Percentiles rank a stretch among this genome's conserved stretches.
phyloP scores from a whole-genome alignment of 139 green algal genomes.

The Picocystis salinarum region DNA sequence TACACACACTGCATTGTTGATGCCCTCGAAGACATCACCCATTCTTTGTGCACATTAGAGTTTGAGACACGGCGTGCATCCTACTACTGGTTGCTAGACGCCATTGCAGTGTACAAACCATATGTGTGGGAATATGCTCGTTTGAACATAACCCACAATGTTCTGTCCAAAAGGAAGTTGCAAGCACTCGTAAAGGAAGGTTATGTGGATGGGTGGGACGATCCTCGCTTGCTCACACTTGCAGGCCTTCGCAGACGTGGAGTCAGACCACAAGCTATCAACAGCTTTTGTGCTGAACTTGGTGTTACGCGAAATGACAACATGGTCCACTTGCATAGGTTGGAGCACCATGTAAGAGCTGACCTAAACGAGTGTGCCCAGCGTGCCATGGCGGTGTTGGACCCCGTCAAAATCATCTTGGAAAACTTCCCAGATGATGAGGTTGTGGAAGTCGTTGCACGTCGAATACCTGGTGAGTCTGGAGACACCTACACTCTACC shows the following conservation, averaged over 20 bases:
- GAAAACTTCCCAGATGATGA: constrained; percentile 11
- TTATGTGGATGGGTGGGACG: constrained; percentile 83
- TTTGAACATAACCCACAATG: constrained; percentile 91
- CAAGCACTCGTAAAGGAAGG: constrained; percentile 66
- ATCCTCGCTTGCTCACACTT: constrained; percentile 82
- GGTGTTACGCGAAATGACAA: constrained; percentile 48
- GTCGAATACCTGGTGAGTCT: constrained; percentile 16
- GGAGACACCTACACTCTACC: background rate
- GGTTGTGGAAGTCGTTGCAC: no score
- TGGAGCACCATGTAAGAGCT: constrained; percentile 71
- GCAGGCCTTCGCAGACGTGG: constrained; percentile 75
- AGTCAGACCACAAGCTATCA: constrained; percentile 66
- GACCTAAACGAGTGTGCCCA: constrained; percentile 48
- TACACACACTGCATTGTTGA: constrained; percentile 98
- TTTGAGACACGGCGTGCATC: constrained; percentile 87
- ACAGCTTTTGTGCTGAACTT: constrained; percentile 63
- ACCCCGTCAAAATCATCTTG: constrained; percentile 56
- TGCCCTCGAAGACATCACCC: constrained; percentile 90
- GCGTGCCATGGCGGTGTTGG: constrained; percentile 67
- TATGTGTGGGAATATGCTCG: constrained; percentile 92
- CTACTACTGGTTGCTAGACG: constrained; percentile 93
- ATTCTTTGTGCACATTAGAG: constrained; percentile 98
- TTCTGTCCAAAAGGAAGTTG: constrained; percentile 86
- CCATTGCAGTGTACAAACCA: constrained; percentile 84
- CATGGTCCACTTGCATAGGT: constrained; percentile 58